Conservation (phyloP, 83 land plant species). For the Larix sibirica region DNA sequence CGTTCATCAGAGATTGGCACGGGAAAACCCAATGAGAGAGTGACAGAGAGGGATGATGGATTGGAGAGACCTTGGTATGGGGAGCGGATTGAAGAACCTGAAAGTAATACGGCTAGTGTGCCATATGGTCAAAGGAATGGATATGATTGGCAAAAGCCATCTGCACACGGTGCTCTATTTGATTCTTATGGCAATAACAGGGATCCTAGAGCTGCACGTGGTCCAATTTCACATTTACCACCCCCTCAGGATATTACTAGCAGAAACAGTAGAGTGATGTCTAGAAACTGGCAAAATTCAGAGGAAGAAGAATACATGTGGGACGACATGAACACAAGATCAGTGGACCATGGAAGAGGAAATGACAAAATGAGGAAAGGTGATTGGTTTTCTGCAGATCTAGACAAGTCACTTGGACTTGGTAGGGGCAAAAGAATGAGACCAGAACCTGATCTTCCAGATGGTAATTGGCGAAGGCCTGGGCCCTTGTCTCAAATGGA, state of each 20-base stretch:
- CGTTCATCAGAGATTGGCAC: conserved; percentile 22
- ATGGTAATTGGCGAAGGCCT: conserved; percentile 8
- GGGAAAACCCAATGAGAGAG: conserved; percentile 32
- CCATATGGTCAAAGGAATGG: conserved; percentile 38
- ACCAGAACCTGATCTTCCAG: conserved; percentile 19
- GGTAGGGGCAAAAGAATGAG: conserved; percentile 25
- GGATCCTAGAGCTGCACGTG: conserved; percentile 21
- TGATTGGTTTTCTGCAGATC: conserved; percentile 35
- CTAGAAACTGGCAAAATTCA: conserved; percentile 77
- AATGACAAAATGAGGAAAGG: conserved; percentile 25
- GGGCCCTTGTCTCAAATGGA: conserved; percentile 25
- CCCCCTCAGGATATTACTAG: conserved; percentile 16
- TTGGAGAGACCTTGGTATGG: conserved; percentile 36
- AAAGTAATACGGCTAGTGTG: conserved; percentile 17
- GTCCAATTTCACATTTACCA: conserved; percentile 17
- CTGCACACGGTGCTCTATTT: conserved; percentile 23
- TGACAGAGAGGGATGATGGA: conserved; percentile 21
- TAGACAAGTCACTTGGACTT: conserved; percentile 39
- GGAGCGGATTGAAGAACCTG: conserved; percentile 19
- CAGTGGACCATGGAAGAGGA: conserved; percentile 30
- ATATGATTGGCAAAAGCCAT: conserved; percentile 28
- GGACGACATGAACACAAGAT: conserved; percentile 68
- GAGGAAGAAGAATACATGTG: conserved; percentile 95
- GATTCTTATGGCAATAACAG: conserved; percentile 35
- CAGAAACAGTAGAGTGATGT: conserved; percentile 30